Evolutionary conservation across 2,329 filamentous ascomycete species (phyloP), one percentile per base, ranked within the genome.

Genomic region (Tolypocladium capitatum): DNA sequence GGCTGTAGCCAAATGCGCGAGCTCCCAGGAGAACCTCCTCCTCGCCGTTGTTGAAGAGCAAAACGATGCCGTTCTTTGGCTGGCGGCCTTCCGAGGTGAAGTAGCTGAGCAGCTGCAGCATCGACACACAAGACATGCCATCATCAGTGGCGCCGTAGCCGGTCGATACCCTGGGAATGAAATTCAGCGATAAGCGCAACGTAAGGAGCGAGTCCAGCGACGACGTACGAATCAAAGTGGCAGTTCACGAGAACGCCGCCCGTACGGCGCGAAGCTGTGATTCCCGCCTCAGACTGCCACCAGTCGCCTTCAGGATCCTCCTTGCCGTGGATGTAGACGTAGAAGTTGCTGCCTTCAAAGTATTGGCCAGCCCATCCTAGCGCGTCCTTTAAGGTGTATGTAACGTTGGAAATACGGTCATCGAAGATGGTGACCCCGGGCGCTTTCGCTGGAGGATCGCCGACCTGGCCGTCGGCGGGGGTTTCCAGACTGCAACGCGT

Each of bases 71-170:
- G 55, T 83, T 80, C 58, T 80, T 83, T 2, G 90, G 90, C 59
- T 80, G 80, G 53, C 86, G 80, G 28, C 75, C 81, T 0, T 77
- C 68, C 2, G 75, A 75, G 1, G 87, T 89, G 61, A 94, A 96
- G 65, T 95, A 87, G 52, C 83, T 86, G 51, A 97, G 75, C 44
- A 97, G 70, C 63, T 96, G 89, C 43, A 97, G 73, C 38, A 91
- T 71, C 0, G 84, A 84, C n/a, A 94, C 80, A 21, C 94, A 87
- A 28, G 89, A 89, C 52, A 95, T 81, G 8, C 91, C 92, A 63
- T 96, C 87, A 59, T 98, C 92, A 2, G 92, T 97, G 16, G 92
- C 90, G 43, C 92, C 92, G 56, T 82, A 95, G 1, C 88, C 90
- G 3, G 89, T 94, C 14, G 89, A 86, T 6, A 97, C 92, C 49